Conservation (phyloP, 495 filamentous ascomycete species). For the Saxophila tyrrhenica region DNA sequence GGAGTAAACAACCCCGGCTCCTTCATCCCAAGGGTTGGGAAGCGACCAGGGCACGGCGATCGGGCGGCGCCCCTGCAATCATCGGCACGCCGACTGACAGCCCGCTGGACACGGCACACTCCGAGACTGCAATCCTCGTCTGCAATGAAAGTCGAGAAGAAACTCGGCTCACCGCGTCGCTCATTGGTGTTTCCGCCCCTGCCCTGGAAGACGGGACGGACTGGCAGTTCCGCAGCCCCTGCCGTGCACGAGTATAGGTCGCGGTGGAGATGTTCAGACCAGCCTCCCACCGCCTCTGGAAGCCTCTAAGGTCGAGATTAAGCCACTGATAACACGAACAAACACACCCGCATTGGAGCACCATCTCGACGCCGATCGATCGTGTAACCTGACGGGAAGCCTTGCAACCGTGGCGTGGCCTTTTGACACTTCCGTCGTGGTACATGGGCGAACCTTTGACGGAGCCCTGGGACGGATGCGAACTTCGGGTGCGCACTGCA, state of each 20-base stretch:
- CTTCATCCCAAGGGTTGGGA: neutral
- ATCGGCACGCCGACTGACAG: no score
- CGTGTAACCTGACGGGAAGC: neutral
- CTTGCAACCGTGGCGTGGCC: neutral
- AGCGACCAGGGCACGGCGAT: neutral
- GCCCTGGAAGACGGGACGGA: neutral
- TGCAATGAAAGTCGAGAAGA: neutral
- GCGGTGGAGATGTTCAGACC: no score
- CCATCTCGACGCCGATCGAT: neutral
- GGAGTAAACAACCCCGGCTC: neutral
- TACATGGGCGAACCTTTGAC: neutral
- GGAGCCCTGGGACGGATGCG: neutral
- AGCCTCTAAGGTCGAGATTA: no score
- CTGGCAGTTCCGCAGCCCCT: neutral
- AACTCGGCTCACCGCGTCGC: neutral
- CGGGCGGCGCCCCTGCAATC: no score
- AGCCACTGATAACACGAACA: neutral
- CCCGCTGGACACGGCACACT: no score
- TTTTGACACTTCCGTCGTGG: neutral
- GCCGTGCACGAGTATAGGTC: no score
- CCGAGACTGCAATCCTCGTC: no score
- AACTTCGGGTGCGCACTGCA: neutral
- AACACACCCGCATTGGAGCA: neutral
- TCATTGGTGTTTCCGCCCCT: neutral
- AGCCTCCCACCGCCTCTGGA: no score